Percentiles rank a stretch among this genome's conserved stretches.
phyloP scores from a whole-genome alignment of 805 yeast species.

The Hanseniaspora guilliermondii region DNA sequence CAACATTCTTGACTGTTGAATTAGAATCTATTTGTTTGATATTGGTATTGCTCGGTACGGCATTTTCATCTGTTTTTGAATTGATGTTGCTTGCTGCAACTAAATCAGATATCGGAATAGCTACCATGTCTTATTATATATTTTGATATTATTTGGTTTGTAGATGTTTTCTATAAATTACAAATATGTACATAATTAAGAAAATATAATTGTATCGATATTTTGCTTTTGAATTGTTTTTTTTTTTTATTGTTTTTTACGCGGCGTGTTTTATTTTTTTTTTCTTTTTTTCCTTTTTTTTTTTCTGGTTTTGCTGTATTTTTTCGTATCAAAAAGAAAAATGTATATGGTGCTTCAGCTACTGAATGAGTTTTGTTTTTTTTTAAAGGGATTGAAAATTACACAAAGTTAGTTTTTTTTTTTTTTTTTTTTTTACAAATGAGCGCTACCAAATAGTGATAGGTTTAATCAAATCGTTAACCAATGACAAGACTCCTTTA shows the following conservation, averaged over 20 bases:
- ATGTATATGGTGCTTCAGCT: too few relatives aligned
- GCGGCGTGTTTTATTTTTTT: slow-evolving; percentile 1
- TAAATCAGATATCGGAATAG: not conserved
- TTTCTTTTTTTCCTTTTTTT: not conserved
- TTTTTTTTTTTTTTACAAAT: too few relatives aligned
- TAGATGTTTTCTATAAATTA: not conserved
- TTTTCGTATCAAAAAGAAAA: too few relatives aligned
- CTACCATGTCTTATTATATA: not conserved
- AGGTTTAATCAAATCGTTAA: too few relatives aligned
- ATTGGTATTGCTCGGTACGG: not conserved
- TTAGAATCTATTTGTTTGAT: not conserved
- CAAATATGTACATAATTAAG: too few relatives aligned
- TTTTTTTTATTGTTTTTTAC: not conserved
- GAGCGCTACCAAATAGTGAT: too few relatives aligned
- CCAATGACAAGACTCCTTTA: too few relatives aligned
- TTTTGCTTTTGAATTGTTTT: too few relatives aligned
- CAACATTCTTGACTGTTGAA: not conserved
- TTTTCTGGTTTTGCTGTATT: not conserved
- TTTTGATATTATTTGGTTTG: not conserved
- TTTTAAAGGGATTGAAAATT: too few relatives aligned
- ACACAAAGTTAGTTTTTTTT: too few relatives aligned
- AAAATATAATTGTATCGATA: not conserved
- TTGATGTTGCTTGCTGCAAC: not conserved
- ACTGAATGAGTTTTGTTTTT: too few relatives aligned
- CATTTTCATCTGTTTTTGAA: not conserved